Conservation (phyloP, 208 protist species). For the Leishmania gerbilli region DNA sequence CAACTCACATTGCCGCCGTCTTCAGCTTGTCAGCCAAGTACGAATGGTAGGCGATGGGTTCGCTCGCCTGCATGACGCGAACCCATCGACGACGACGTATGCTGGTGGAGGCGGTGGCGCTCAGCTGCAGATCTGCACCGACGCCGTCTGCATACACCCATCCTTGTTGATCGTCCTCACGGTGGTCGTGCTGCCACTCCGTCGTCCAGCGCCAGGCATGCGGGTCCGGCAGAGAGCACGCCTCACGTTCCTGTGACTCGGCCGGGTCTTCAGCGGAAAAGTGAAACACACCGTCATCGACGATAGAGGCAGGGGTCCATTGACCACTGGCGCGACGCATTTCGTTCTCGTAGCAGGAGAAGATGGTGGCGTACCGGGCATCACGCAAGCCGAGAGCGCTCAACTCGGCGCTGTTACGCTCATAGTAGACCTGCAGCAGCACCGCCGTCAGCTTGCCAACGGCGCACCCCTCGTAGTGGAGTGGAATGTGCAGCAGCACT, state of each 20-base stretch:
- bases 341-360: slow-evolving; percentile 70
- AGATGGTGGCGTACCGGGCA: slow-evolving; percentile 38
- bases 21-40: slow-evolving; percentile 32
- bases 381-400: slow-evolving; percentile 33
- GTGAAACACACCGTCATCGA: slow-evolving; percentile 26
- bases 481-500: slow-evolving; percentile 39
- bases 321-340: slow-evolving; percentile 24
- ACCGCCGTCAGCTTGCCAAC: slow-evolving; percentile 48
- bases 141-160: slow-evolving; percentile 51
- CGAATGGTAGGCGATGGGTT: slow-evolving; percentile 48
- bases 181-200: slow-evolving; percentile 52
- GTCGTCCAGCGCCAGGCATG: slow-evolving; percentile 52
- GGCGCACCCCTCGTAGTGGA: slow-evolving; percentile 57
- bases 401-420: slow-evolving; percentile 51
- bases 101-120: slow-evolving; percentile 13
- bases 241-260: slow-evolving; percentile 32
- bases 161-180: slow-evolving; percentile 48
- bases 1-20: background rate
- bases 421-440: slow-evolving; percentile 45
- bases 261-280: slow-evolving; percentile 41
- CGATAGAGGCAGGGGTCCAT: slow-evolving; percentile 39
- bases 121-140: slow-evolving; percentile 30
- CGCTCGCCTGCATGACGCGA: slow-evolving; percentile 59
- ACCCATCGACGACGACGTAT: slow-evolving; percentile 55
- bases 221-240: slow-evolving; percentile 41